A percentile compares a stretch with the other conserved stretches of the same genome.
phyloP scores from a whole-genome alignment of 73 alveolate genomes.

The Uronychia binucleata region DNA sequence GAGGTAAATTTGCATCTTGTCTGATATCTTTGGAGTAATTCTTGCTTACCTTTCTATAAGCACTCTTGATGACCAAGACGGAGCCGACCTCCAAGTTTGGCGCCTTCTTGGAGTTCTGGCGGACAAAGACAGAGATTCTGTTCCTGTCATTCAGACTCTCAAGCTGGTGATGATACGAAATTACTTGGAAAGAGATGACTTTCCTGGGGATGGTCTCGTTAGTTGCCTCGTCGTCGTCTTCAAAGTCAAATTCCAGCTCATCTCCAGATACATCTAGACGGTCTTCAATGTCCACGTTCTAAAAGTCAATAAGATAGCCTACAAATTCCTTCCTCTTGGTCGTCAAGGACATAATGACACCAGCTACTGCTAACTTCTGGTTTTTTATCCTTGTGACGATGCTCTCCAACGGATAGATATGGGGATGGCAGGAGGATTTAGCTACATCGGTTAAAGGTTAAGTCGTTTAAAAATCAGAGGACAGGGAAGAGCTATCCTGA shows the following conservation, averaged over 20 bases:
- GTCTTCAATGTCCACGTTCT: not conserved
- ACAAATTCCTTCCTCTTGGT: not conserved
- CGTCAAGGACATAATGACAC: not conserved
- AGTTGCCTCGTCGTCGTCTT: not conserved
- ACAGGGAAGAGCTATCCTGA: no score
- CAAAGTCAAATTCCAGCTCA: not conserved
- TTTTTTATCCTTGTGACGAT: not conserved
- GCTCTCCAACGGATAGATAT: not conserved
- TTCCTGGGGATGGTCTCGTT: no score
- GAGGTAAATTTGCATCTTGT: constrained; percentile 36
- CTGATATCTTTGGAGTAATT: constrained; percentile 8
- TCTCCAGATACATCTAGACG: no score
- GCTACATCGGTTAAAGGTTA: not conserved
- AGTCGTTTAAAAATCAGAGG: not conserved
- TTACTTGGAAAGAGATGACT: not conserved
- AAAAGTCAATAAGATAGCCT: not conserved
- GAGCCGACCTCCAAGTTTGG: not conserved
- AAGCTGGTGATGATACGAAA: not conserved
- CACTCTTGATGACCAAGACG: constrained; percentile 30
- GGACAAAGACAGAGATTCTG: constrained; percentile 30
- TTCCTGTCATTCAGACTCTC: constrained; percentile 30
- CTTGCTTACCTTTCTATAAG: constrained; percentile 22
- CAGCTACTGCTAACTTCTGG: not conserved
- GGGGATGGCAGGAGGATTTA: not conserved
- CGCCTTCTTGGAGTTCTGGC: constrained; percentile 14